These are phyloP conservation scores for Phylloporus arenicola DNA, from an alignment of 768 basidiomycete genomes.

Conservation along the genomic window DNA sequence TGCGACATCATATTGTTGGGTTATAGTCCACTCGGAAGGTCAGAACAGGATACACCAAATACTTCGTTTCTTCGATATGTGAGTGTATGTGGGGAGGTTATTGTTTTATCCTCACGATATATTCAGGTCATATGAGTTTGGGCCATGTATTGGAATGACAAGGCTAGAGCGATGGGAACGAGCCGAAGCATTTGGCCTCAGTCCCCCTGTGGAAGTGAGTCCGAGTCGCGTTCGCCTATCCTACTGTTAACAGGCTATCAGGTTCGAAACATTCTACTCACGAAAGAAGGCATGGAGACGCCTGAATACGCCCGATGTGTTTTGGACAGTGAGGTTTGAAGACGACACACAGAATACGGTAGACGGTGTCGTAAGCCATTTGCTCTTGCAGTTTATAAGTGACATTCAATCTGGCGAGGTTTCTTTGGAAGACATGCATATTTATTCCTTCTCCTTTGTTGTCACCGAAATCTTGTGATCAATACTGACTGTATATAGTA, in stretches of 20 bases:
- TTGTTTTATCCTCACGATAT: slow-evolving; percentile 3
- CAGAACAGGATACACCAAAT: slow-evolving; percentile 65
- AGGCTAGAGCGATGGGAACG: slow-evolving; percentile 86
- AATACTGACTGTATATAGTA: slow-evolving; percentile 4
- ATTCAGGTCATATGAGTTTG: slow-evolving; percentile 67
- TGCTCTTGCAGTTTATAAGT: background rate
- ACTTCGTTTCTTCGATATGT: slow-evolving; percentile 77
- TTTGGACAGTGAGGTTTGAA: slow-evolving; percentile 43
- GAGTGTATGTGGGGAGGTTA: slow-evolving; percentile 14
- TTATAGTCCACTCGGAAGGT: slow-evolving; percentile 57
- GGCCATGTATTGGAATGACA: slow-evolving; percentile 74
- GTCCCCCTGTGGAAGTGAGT: slow-evolving; percentile 73
- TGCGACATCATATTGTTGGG: background rate
- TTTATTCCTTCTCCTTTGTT: background rate
- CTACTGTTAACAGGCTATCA: slow-evolving; percentile 26
- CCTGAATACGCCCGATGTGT: slow-evolving; percentile 56
- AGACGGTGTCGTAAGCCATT: background rate
- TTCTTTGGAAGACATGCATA: background rate
- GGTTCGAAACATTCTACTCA: slow-evolving; percentile 75
- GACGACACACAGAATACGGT: too few relatives aligned
- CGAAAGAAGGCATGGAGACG: slow-evolving; percentile 55
- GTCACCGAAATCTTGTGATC: background rate
- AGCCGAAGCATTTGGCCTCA: slow-evolving; percentile 68
- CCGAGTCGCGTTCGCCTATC: too few relatives aligned
- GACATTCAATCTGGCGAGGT: background rate